These are phyloP conservation scores for Xylogone sp. DNA, from an alignment of 2,329 filamentous ascomycete species.

Conservation along the genomic window DNA sequence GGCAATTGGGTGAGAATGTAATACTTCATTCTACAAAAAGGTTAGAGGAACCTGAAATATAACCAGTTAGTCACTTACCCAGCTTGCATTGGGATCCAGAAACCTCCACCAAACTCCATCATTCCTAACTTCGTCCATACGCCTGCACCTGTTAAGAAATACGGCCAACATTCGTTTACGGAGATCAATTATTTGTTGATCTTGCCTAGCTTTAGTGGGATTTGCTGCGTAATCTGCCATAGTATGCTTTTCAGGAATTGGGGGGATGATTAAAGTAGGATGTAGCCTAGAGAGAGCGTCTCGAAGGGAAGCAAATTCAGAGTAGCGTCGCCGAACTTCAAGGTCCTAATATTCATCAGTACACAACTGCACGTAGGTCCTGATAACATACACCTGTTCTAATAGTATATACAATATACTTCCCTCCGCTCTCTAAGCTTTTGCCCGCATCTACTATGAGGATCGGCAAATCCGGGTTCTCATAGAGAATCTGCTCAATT, in stretches of 20 bases:
- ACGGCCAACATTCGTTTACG: slow-evolving; percentile 96
- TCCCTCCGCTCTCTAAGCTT: slow-evolving; percentile 84
- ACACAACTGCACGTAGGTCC: neutral
- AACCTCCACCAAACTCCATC: slow-evolving; percentile 99
- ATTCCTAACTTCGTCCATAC: slow-evolving; percentile 86
- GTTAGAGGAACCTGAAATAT: slow-evolving; percentile 8
- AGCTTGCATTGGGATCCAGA: slow-evolving; percentile 95
- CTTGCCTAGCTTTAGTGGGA: slow-evolving; percentile 96
- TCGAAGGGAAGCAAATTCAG: slow-evolving; percentile 89
- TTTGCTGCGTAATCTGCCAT: slow-evolving; percentile 99
- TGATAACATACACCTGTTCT: slow-evolving; percentile 69
- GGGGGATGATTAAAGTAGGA: slow-evolving; percentile 91
- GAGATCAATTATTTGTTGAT: slow-evolving; percentile 93
- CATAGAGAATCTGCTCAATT: slow-evolving; percentile 95
- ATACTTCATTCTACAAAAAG: slow-evolving; percentile 75
- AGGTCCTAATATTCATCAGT: slow-evolving; percentile 62
- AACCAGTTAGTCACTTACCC: slow-evolving; percentile 55
- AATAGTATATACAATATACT: slow-evolving; percentile 97
- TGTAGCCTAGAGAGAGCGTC: slow-evolving; percentile 87
- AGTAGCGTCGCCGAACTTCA: slow-evolving; percentile 92
- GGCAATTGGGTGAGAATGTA: slow-evolving; percentile 84
- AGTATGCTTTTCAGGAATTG: slow-evolving; percentile 97
- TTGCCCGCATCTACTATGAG: slow-evolving; percentile 94
- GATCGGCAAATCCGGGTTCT: slow-evolving; percentile 86
- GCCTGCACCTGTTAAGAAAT: slow-evolving; percentile 88